Evolutionary conservation across 805 yeast species (phyloP).

Genomic region (Candida peoriensis): DNA sequence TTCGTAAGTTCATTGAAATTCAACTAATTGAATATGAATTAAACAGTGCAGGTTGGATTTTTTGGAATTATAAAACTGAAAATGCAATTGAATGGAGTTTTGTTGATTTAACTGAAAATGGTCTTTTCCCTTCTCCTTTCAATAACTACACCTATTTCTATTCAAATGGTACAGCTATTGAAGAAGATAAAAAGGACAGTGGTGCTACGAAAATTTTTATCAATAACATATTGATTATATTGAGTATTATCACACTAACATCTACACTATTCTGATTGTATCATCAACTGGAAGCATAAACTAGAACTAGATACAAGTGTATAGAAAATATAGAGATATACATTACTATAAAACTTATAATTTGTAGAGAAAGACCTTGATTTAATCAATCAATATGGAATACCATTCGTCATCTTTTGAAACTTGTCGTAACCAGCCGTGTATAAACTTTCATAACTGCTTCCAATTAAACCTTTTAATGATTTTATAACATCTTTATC

Average conservation of each 20-base stretch:
- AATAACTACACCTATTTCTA: slow-evolving; percentile 43
- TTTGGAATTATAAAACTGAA: slow-evolving; percentile 72
- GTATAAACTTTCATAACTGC: slow-evolving; percentile 80
- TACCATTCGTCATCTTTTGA: slow-evolving; percentile 94
- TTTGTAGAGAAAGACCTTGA: background rate
- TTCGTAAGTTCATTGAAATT: slow-evolving; percentile 53
- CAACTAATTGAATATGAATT: slow-evolving; percentile 50
- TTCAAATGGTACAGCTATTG: slow-evolving; percentile 18
- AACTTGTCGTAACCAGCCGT: slow-evolving; percentile 97
- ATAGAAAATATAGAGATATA: background rate
- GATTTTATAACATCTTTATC: slow-evolving; percentile 82
- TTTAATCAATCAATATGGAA: slow-evolving; percentile 59
- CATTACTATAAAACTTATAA: background rate
- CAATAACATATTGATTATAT: no score
- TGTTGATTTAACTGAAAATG: slow-evolving; percentile 40
- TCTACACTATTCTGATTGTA: no score
- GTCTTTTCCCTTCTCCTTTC: slow-evolving; percentile 60
- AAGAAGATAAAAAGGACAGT: background rate
- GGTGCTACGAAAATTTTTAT: background rate
- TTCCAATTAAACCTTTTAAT: slow-evolving; percentile 70
- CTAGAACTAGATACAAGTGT: no score
- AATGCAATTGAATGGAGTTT: slow-evolving; percentile 65
- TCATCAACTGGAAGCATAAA: no score
- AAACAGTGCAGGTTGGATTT: slow-evolving; percentile 55
- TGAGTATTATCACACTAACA: no score